Percentiles rank a stretch among this genome's conserved stretches.
These are phyloP conservation scores for Clitoria ternatea DNA, from an alignment of 306 rosid species.

Conservation along the genomic window DNA sequence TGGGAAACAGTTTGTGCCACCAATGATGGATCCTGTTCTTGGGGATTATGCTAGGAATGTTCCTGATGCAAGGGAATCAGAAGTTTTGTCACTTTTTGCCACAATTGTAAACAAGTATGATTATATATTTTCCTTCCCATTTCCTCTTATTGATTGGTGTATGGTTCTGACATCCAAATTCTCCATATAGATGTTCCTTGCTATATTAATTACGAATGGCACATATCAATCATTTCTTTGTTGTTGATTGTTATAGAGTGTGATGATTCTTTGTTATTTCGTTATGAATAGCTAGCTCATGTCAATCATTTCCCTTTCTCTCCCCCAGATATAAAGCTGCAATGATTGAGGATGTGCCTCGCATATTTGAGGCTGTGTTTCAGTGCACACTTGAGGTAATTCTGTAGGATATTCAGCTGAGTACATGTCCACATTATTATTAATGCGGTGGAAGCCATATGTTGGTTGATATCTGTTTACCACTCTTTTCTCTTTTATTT, in stretches of 20 bases:
- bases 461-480: neutral
- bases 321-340: constrained; percentile 71
- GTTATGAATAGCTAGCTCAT: neutral
- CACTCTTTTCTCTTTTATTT: neutral
- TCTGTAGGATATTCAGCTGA: neutral
- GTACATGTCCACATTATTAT: neutral
- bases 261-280: neutral
- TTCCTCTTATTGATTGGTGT: neutral
- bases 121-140: neutral
- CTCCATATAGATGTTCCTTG: neutral
- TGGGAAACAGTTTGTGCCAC: constrained; percentile 98
- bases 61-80: constrained; percentile 98
- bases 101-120: constrained; percentile 85
- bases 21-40: constrained; percentile 98
- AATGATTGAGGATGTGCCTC: constrained; percentile 93
- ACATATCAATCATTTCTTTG: no score
- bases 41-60: constrained; percentile 96
- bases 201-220: no score
- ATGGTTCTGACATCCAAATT: constrained; percentile 5
- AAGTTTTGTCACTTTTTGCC: constrained; percentile 96
- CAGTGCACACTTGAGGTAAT: constrained; percentile 97
- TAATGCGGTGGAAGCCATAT: neutral
- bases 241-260: no score
- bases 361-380: constrained; percentile 96
- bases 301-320: neutral